Base-by-base conservation (phyloP, 176 grass and related monocot species). In the Aegilops sharonensis region DNA sequence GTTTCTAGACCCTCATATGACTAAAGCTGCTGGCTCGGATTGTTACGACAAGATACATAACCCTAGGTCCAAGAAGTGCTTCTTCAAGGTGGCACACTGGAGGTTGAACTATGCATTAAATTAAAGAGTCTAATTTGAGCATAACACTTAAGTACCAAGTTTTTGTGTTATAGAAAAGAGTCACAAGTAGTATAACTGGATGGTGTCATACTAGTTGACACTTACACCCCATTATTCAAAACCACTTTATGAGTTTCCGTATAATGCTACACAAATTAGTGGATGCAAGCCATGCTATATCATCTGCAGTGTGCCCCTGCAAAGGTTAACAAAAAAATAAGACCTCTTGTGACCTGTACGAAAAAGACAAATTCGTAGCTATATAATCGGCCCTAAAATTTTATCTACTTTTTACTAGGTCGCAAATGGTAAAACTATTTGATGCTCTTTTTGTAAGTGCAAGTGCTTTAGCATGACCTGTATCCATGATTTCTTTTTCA, bases 1-100 rank as follows among this genome's bases (percentile, higher is more conserved):
- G n/a, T 79, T 79, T 63, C 77, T 79, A 79, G 34, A 63, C 76
- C 32, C 54, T 24, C 54, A 61, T 62, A 25, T 42, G 34, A 63
- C 34, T 27, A 64, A 40, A 64, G 37, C 11, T 64, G 77, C 59
- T 62, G 59, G 34, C 77, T 9, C 40, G 39, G 10, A 64, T 63
- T 37, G 60, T 36, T 8, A 70, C 36, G 36, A 72, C 37, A 43
- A 25, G 23, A 37, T 21, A 78, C 74, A 57, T 77, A 30, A 57
- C 7, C 43, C 24, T 50, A 14, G 43, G 45, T 77, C 47, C 27
- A 77, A 21, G 48, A 31, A 23, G 10, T 36, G 75, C 52, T 78
- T 78, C 30, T 78, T 78, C 54, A 32, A 37, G 52, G 31, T 61
- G 52, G 52, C 75, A 37, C 59, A 20, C 73, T 56, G 74, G 25